phyloP scores from a whole-genome alignment of 2,329 filamentous ascomycete genomes.

The Aspergillus pseudonomiae region DNA sequence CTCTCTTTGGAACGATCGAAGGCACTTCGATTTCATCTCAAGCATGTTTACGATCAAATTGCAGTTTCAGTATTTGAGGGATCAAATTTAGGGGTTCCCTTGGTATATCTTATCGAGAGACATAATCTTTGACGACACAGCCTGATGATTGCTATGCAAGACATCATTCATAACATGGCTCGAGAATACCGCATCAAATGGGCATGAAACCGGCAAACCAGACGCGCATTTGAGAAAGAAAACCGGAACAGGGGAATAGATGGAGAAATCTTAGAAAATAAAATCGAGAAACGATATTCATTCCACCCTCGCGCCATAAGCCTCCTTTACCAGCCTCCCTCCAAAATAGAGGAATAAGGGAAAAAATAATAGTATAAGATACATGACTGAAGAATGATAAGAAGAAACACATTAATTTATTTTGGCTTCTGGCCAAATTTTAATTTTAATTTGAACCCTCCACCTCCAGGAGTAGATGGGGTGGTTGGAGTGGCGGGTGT shows the following conservation, averaged over 20 bases:
- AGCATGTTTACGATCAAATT: constrained; percentile 17
- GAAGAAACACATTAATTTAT: constrained; percentile 21
- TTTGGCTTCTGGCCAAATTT: constrained; percentile 41
- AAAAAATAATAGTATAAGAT: constrained; percentile 17
- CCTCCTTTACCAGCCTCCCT: constrained; percentile 19
- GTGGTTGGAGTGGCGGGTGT: constrained; percentile 32
- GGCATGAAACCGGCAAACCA: constrained; percentile 9
- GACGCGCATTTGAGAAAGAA: constrained; percentile 4
- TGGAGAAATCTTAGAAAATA: constrained; percentile 1
- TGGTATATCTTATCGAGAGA: constrained; percentile 6
- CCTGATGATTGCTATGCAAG: constrained; percentile 17
- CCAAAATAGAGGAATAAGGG: constrained; percentile 4
- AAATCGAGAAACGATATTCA: constrained; percentile 19
- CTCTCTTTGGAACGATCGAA: constrained; percentile 37
- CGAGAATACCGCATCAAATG: constrained; percentile 13
- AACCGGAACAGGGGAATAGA: constrained; percentile 7
- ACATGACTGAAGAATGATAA: constrained; percentile 16
- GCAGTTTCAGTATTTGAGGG: constrained; percentile 7
- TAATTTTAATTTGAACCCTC: constrained; percentile 47
- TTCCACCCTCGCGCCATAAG: constrained; percentile 21
- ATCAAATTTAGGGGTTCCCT: constrained; percentile 2
- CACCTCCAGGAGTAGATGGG: constrained; percentile 35
- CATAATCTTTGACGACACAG: constrained; percentile 10
- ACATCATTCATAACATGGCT: constrained; percentile 16
- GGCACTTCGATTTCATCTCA: constrained; percentile 25